These are phyloP conservation scores for Evernia prunastri DNA, from an alignment of 495 filamentous ascomycete species.

Conservation along the genomic window DNA sequence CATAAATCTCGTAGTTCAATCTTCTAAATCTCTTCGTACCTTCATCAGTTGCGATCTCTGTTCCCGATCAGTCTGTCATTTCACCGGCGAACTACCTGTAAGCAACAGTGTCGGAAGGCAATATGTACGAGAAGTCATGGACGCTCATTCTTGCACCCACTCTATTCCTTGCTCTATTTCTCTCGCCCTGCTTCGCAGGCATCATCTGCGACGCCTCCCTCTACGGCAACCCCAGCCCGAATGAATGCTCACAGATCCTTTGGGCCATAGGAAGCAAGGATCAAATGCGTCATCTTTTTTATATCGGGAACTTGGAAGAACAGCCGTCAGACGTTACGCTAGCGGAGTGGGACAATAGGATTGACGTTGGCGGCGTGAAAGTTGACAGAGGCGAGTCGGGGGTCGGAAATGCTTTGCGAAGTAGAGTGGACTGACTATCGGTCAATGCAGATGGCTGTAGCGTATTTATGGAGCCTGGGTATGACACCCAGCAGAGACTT, in stretches of 20 bases:
- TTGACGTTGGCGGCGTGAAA: no score
- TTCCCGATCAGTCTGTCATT: not conserved
- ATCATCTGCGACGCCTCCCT: not conserved
- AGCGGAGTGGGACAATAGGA: not conserved
- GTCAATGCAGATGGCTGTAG: not conserved
- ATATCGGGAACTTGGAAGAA: not conserved
- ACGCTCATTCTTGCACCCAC: not conserved
- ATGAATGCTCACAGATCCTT: not conserved
- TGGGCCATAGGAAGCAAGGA: not conserved
- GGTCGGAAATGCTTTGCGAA: no score
- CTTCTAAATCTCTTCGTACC: no score
- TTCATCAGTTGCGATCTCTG: not conserved
- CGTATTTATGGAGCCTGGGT: not conserved
- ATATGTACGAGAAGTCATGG: not conserved
- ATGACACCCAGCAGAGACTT: not conserved
- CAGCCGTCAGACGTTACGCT: not conserved
- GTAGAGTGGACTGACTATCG: not conserved
- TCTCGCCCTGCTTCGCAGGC: not conserved
- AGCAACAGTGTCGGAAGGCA: not conserved
- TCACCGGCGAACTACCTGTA: not conserved
- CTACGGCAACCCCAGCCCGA: not conserved
- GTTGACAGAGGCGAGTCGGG: no score
- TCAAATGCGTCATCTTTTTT: not conserved
- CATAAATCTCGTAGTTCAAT: no score
- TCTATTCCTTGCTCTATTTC: not conserved